Conservation (phyloP, 179 eudicot genomes). For the Corrigiola litoralis region DNA sequence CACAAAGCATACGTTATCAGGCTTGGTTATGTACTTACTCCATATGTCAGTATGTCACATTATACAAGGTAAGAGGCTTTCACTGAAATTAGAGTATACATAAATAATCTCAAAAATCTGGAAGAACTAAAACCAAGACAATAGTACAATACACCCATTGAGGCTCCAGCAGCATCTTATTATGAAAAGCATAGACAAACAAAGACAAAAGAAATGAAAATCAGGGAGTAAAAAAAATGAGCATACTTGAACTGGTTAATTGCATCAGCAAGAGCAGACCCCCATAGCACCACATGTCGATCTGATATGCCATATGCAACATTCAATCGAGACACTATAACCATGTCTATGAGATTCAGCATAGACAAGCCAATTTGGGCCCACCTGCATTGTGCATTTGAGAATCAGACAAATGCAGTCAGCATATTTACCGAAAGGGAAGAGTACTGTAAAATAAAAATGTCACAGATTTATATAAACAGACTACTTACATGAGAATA, state of each 20-base stretch:
- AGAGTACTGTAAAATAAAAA: neutral
- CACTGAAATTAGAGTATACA: too few species aligned
- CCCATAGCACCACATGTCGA: conserved; percentile 66
- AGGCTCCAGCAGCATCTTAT: neutral
- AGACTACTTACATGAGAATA: conserved; percentile 66
- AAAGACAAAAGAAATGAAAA: neutral
- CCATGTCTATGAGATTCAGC: conserved; percentile 56
- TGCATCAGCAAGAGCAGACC: conserved; percentile 88
- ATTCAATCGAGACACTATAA: conserved; percentile 67
- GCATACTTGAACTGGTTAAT: conserved; percentile 93
- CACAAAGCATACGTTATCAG: too few species aligned
- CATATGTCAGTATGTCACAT: too few species aligned
- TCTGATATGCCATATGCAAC: conserved; percentile 67
- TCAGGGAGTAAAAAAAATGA: neutral
- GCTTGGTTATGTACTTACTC: too few species aligned
- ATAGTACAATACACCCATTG: too few species aligned
- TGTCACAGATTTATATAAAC: neutral
- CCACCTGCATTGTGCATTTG: conserved; percentile 49
- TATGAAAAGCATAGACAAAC: neutral
- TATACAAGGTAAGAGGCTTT: too few species aligned
- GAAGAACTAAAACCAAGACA: too few species aligned
- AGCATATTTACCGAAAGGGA: neutral
- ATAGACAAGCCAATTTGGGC: conserved; percentile 65
- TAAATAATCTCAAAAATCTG: too few species aligned
- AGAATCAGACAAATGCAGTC: neutral